Base-by-base conservation (phyloP, 768 basidiomycete genomes). In the Candolleomyces eurysporus region DNA sequence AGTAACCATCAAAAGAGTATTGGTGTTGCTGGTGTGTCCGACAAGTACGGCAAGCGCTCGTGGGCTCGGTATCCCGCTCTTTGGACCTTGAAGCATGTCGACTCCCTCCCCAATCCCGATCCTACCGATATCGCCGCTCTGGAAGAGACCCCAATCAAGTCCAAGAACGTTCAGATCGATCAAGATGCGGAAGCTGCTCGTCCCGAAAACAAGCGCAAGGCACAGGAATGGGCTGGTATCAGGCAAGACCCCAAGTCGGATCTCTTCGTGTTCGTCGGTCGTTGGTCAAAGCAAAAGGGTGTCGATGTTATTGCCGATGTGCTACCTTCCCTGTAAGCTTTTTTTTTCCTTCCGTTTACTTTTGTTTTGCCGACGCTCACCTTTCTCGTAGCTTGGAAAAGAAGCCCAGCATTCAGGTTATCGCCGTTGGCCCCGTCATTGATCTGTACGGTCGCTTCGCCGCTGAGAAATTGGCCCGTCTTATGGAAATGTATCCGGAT, bases 271-370 rank as follows among this genome's bases (percentile, higher is more conserved):
- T 96, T 97, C 74, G 95, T 97, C 64, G 95, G 95, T 71, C 90
- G 95, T 64, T 97, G 95, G 95, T 97, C 95, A 5, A 97, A 96
- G 74, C 95, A 97, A 74, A 97, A 97, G 75, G 95, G 92, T 75
- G 94, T 97, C n/a, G 95, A 97, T 76, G 79, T 97, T 48, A 97
- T 97, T 65, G 95, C 95, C 9, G 95, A 97, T 74, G 88, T 97
- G 64, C 92, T 97, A 91, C 95, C 94, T 22, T 82, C 85, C 3
- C 69, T 97, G 88, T 92, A 69, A 67, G 91, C 83, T 13, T 53
- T 42, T 22, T 65, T 57, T 17, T 53, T 31, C 46, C 51, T n/a
- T n/a, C n/a, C 26, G 4, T 26, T 26, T 26, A 26, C 26, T 26
- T 26, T 61, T 40, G n/a, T 39, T 48, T 42, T 14, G 50, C 62